Percentiles rank a stretch among this genome's conserved stretches.
Evolutionary conservation across 257 asterid genomes (phyloP).

Genomic region (Oldenlandia corymbosa): DNA sequence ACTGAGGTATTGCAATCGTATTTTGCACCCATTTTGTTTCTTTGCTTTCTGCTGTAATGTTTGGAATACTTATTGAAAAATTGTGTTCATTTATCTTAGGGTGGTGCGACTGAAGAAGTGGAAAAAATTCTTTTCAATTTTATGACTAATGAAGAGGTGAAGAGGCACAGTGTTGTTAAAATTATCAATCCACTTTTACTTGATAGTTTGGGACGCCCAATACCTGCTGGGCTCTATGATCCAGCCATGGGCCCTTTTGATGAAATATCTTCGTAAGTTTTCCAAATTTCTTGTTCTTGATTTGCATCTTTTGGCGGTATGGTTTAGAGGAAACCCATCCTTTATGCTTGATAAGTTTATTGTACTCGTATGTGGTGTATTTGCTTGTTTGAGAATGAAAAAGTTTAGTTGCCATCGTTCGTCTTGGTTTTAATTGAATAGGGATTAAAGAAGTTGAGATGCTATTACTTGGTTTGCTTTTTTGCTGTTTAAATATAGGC

Average conservation of each 20-base stretch:
- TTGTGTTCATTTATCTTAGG: slow-evolving; percentile 18
- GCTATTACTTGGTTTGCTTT: too few relatives aligned
- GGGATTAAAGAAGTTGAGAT: too few relatives aligned
- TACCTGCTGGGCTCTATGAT: slow-evolving; percentile 75
- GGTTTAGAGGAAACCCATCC: neutral
- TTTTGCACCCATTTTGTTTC: too few relatives aligned
- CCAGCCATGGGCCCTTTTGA: slow-evolving; percentile 69
- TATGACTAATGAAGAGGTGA: slow-evolving; percentile 68
- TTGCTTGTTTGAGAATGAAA: too few relatives aligned
- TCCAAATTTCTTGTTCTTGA: neutral
- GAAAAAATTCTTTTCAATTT: slow-evolving; percentile 58
- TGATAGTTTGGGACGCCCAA: slow-evolving; percentile 43
- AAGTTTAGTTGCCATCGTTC: too few relatives aligned
- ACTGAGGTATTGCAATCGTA: slow-evolving; percentile 4
- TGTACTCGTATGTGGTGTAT: neutral
- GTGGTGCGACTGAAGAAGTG: slow-evolving; percentile 49
- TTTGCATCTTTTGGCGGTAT: neutral
- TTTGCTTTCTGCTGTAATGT: neutral
- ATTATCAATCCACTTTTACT: slow-evolving; percentile 52
- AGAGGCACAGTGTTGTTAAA: slow-evolving; percentile 54
- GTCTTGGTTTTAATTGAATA: too few relatives aligned
- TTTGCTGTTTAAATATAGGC: too few relatives aligned
- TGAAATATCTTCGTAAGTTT: slow-evolving; percentile 41
- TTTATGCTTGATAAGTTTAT: neutral
- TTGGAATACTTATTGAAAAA: too few relatives aligned